Conservation (phyloP, 2,329 filamentous ascomycete species). For the Pseudocercospora cruenta region DNA sequence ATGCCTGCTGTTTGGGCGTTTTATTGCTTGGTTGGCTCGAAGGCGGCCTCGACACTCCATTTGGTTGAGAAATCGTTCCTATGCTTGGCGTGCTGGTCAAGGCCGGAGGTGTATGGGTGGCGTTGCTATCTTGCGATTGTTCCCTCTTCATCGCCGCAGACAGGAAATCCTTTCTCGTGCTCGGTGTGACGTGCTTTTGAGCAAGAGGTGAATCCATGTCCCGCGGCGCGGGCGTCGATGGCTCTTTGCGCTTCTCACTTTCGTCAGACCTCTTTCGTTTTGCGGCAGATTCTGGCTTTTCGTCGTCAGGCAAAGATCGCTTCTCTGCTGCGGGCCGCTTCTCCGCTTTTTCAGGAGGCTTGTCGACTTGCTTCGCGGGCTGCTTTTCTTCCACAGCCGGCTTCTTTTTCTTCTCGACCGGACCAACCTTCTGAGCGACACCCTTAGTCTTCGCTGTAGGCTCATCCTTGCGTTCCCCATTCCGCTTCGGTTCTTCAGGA, state of each 20-base stretch:
- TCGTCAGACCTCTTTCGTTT: conserved; percentile 34
- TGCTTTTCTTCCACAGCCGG: conserved; percentile 16
- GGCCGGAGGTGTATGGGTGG: conserved; percentile 31
- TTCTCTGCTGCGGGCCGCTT: conserved; percentile 16
- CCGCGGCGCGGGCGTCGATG: conserved; percentile 32
- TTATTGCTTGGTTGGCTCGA: conserved; percentile 30
- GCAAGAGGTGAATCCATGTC: conserved; percentile 28
- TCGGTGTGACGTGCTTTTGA: conserved; percentile 33
- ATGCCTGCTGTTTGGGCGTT: conserved; percentile 40
- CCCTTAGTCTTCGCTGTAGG: conserved; percentile 30
- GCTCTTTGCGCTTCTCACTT: conserved; percentile 25
- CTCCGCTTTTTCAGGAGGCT: conserved; percentile 19
- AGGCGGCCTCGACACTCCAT: conserved; percentile 24
- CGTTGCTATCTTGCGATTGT: conserved; percentile 31
- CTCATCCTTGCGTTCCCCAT: conserved; percentile 22
- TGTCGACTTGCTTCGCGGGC: conserved; percentile 15
- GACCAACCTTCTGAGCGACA: conserved; percentile 37
- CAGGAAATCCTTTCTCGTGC: conserved; percentile 34
- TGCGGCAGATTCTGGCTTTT: conserved; percentile 21
- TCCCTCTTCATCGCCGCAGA: conserved; percentile 33
- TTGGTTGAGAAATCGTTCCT: conserved; percentile 20
- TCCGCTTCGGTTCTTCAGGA: conserved; percentile 20
- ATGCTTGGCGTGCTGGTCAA: conserved; percentile 29
- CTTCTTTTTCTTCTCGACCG: conserved; percentile 26
- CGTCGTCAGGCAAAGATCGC: conserved; percentile 19